Evolutionary conservation across 106 monocot genomes (phyloP), one percentile per base, ranked within the genome.

Genomic region (Allium sativum): DNA sequence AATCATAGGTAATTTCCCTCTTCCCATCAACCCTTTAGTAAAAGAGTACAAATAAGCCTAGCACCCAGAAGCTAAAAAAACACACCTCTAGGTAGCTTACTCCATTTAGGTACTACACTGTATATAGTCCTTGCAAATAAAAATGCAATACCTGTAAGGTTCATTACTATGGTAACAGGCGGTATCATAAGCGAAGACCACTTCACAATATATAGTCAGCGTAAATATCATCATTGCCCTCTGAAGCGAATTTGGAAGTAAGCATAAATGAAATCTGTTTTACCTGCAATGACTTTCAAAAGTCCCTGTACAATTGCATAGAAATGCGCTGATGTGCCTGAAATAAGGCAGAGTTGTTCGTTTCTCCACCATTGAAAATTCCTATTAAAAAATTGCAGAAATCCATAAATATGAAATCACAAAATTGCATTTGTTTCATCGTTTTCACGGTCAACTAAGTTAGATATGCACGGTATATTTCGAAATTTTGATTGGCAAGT

Each of bases 301-400:
- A 86, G 73, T 2, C 81, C 86, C 44, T 86, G 86, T 15, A 86
- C 72, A 12, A 86, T 81, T 1, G 86, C 85, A 51, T 70, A 76
- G 59, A 86, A 71, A 47, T 86, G 86, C 0, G 86, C 74, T 13
- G 77, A 78, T 9, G 81, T 86, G 66, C 85, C 86, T 51, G 86
- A 86, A 50, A 86, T 86, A 3, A 86, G 78, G 81, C 86, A 86
- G 72, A 81, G 81, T 70, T 86, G 86, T 73, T 86, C 81, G 64
- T 86, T 86, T 0, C 86, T 58, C 86, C 86, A 86, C 86, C 81
- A 81, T 22, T 86, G n/a, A n/a, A n/a, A n/a, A n/a, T n/a, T n/a
- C n/a, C n/a, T n/a, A n/a, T n/a, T n/a, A n/a, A n/a, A n/a, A n/a
- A n/a, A n/a, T n/a, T n/a, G n/a, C n/a, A n/a, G n/a, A n/a, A n/a